Percentiles rank a stretch among this genome's conserved stretches.
phyloP scores from a whole-genome alignment of 306 rosid genomes.

The Cyamopsis tetragonoloba region DNA sequence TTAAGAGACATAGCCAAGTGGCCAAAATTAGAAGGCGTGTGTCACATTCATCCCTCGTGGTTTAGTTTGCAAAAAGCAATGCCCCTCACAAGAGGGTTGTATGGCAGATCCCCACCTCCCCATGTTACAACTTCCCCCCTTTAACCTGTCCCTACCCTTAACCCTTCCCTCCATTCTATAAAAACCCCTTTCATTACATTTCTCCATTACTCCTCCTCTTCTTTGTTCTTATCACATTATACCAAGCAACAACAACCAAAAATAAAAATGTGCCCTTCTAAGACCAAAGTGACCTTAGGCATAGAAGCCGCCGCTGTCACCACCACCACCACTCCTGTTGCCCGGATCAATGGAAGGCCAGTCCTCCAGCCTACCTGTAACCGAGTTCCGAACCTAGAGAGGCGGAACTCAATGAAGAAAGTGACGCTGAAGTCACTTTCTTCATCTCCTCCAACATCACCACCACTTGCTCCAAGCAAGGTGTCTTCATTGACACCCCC shows the following conservation, averaged over 20 bases:
- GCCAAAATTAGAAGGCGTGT: constrained; percentile 39
- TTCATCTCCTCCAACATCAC: constrained; percentile 30
- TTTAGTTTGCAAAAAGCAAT: constrained; percentile 50
- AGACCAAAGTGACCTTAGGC: constrained; percentile 58
- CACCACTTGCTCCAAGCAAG: constrained; percentile 33
- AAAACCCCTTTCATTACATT: constrained; percentile 37
- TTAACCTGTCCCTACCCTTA: constrained; percentile 51
- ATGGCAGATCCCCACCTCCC: constrained; percentile 81
- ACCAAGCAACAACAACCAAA: neutral
- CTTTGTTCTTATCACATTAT: neutral
- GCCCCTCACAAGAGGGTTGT: constrained; percentile 52
- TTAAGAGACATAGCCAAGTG: constrained; percentile 44
- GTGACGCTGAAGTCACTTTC: constrained; percentile 43
- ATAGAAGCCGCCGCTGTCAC: constrained; percentile 32
- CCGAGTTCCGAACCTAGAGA: constrained; percentile 64
- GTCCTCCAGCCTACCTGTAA: constrained; percentile 91
- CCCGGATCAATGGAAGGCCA: constrained; percentile 67
- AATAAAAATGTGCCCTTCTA: constrained; percentile 62
- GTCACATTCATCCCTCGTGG: constrained; percentile 45
- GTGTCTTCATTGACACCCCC: constrained; percentile 53
- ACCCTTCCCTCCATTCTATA: constrained; percentile 39
- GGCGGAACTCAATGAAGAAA: constrained; percentile 65
- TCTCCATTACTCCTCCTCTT: neutral
- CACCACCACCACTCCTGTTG: constrained; percentile 23
- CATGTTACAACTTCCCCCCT: constrained; percentile 56